Evolutionary conservation across 1,284 basidiomycete species (phyloP), one percentile per base, ranked within the genome.

Genomic region (Peniophora sp.): DNA sequence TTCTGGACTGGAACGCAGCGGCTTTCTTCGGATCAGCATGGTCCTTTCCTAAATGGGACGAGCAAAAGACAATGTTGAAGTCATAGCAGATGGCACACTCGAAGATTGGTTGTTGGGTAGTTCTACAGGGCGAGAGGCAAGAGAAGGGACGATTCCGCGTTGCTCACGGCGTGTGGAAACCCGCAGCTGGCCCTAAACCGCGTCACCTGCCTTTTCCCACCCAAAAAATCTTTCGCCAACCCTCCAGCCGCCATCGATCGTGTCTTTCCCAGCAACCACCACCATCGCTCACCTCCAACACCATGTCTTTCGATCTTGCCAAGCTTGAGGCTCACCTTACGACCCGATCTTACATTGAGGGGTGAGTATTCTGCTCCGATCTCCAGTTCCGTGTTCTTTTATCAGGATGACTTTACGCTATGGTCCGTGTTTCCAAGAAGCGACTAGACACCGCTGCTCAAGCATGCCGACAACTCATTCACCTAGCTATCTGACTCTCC

Each of bases 351-450:
- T 97, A 96, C 72, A 75, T 96, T 53, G 90, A 94, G 69, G 93
- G 92, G 92, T 96, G 59, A 83, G 90, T 52, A 43, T 51, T 53
- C 43, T 53, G 39, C 49, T 54, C 25, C 38, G 45, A 35, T 48
- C 23, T 49, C 55, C 56, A 57, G 64, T 61, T 52, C 54, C 61
- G 52, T 58, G 48, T 51, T 57, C 54, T 48, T 61, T 59, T 57
- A 63, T 61, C 59, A 65, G 79, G 90, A 94, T 93, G 90, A 92
- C 72, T 65, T 67, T 69, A 71, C 72, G 86, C 89, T 92, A 91
- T 94, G 92, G 91, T 95, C 92, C 92, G 92, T 94, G 92, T 95
- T 95, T 92, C 92, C 84, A 89, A 96, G 91, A 86, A 83, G 89
- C 87, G 92, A 89, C 77, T 91, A 96, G 92, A 95, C 90, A 90